These are phyloP conservation scores for Ailanthus altissimus DNA, from an alignment of 345 rosid genomes.

Conservation along the genomic window DNA sequence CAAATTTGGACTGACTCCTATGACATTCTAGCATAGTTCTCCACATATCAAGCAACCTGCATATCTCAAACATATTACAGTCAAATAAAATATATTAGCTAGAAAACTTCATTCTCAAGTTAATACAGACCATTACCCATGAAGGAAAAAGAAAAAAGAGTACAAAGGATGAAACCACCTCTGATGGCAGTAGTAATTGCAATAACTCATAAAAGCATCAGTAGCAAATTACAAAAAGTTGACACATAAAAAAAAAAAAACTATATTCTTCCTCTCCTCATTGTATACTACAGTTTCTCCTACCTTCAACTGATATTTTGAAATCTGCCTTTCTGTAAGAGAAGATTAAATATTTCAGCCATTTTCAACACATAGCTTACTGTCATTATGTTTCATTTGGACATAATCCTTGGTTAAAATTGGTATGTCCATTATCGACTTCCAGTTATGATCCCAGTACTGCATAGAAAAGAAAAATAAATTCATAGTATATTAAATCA, in stretches of 20 bases:
- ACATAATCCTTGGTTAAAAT: neutral
- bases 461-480: neutral
- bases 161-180: neutral
- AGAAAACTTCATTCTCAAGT: neutral
- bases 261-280: neutral
- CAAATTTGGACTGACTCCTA: constrained; percentile 37
- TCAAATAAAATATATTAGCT: neutral
- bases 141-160: neutral
- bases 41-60: constrained; percentile 73
- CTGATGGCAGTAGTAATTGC: neutral
- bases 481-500: neutral
- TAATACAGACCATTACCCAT: neutral
- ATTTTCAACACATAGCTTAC: neutral
- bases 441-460: neutral
- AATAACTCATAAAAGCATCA: neutral
- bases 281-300: neutral
- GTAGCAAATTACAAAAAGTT: neutral
- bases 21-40: constrained; percentile 65
- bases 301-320: neutral
- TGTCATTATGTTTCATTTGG: neutral
- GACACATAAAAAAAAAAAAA: neutral
- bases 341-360: neutral
- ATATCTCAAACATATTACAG: constrained; percentile 6
- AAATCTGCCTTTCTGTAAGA: neutral
- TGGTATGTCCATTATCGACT: neutral